A percentile compares a stretch with the other conserved stretches of the same genome.
phyloP scores from a whole-genome alignment of 495 filamentous ascomycete species.

The Aspergillus avenaceus region DNA sequence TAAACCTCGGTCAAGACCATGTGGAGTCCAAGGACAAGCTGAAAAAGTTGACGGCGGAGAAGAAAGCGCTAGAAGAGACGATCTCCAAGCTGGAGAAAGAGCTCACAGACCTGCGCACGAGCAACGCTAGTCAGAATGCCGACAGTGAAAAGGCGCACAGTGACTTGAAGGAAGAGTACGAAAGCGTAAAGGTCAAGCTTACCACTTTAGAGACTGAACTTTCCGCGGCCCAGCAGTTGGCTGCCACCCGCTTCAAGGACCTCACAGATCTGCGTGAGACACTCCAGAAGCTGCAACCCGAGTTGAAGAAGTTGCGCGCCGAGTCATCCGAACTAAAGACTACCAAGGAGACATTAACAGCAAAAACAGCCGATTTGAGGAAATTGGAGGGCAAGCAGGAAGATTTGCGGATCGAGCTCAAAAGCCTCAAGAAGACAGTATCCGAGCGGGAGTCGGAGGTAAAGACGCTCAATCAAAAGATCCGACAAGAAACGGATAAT shows the following conservation, averaged over 20 bases:
- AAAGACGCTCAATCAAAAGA: conserved; percentile 67
- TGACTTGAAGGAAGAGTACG: conserved; percentile 64
- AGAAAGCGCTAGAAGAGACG: conserved; percentile 55
- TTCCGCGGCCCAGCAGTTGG: conserved; percentile 78
- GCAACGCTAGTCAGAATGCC: conserved; percentile 42
- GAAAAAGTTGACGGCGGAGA: conserved; percentile 61
- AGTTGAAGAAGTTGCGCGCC: conserved; percentile 67
- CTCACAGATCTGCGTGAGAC: conserved; percentile 72
- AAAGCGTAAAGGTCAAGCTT: conserved; percentile 66
- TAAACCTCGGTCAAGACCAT: conserved; percentile 72
- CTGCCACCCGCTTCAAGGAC: conserved; percentile 82
- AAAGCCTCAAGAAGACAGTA: conserved; percentile 61
- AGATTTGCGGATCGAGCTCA: conserved; percentile 71
- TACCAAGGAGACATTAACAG: conserved; percentile 65
- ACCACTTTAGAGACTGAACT: conserved; percentile 76
- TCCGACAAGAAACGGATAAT: conserved; percentile 67
- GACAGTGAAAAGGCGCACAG: conserved; percentile 53
- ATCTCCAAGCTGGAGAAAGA: conserved; percentile 64
- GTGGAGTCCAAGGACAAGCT: conserved; percentile 79
- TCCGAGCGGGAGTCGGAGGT: conserved; percentile 74
- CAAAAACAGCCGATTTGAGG: conserved; percentile 64
- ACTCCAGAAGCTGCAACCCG: conserved; percentile 80
- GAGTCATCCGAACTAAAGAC: conserved; percentile 71
- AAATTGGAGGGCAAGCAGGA: conserved; percentile 74
- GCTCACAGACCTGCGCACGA: conserved; percentile 53